Evolutionary conservation across 352 stramenopile genomes (phyloP).

Genomic region (Pythium biforme): DNA sequence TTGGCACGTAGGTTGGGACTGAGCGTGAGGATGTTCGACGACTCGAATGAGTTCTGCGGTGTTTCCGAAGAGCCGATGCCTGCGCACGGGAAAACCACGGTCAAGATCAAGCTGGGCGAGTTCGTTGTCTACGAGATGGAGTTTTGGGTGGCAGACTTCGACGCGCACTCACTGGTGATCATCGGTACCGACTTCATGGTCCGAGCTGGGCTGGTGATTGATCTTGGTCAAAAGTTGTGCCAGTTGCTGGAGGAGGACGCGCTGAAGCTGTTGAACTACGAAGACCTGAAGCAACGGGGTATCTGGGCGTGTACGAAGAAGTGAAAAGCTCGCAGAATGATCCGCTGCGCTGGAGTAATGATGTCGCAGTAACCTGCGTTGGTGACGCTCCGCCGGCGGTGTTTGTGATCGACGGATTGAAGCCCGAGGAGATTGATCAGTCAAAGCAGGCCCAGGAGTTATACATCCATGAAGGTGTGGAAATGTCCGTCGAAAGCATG

Average conservation of each 20-base stretch:
- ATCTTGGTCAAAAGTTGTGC: neutral
- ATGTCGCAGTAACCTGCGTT: neutral
- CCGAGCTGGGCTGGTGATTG: constrained; percentile 4
- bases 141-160: constrained; percentile 22
- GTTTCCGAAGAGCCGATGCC: constrained; percentile 12
- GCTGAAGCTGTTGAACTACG: neutral
- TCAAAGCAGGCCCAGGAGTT: constrained; percentile 7
- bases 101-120: constrained; percentile 14
- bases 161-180: constrained; percentile 21
- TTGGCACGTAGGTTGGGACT: constrained; percentile 21
- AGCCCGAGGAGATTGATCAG: constrained; percentile 5
- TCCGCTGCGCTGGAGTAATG: neutral
- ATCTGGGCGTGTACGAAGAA: neutral
- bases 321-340: neutral
- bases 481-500: constrained; percentile 18
- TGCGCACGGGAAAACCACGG: constrained; percentile 4
- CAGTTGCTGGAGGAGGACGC: neutral
- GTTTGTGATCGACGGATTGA: constrained; percentile 1
- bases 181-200: constrained; percentile 26
- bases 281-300: no score
- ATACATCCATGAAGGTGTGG: constrained; percentile 14
- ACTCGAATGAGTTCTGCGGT: constrained; percentile 15
- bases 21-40: constrained; percentile 16
- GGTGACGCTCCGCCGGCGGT: constrained; percentile 7
- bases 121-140: constrained; percentile 20